Conservation (phyloP, 495 filamentous ascomycete species). For the Daldinia loculata region DNA sequence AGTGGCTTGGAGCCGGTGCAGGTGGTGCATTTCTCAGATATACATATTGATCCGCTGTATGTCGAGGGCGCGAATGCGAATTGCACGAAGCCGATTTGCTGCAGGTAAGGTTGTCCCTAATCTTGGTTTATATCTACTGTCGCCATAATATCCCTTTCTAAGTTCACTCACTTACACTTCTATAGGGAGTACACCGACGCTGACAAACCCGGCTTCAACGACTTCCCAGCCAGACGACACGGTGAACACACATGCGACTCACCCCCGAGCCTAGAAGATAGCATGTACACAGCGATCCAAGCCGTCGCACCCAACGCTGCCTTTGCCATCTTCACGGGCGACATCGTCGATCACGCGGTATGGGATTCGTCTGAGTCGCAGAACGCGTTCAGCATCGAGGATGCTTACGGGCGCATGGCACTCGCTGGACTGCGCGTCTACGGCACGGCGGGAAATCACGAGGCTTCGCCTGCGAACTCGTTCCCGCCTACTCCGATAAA, state of each 20-base stretch:
- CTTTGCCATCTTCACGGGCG: constrained; percentile 59
- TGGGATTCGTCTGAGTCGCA: constrained; percentile 52
- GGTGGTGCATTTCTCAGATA: constrained; percentile 65
- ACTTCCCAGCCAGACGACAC: constrained; percentile 55
- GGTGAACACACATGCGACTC: constrained; percentile 63
- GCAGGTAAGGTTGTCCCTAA: constrained; percentile 47
- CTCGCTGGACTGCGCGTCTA: constrained; percentile 55
- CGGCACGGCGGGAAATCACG: constrained; percentile 65
- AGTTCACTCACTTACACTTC: constrained; percentile 5
- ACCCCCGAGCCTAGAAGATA: constrained; percentile 59
- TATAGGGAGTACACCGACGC: constrained; percentile 50
- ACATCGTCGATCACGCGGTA: constrained; percentile 59
- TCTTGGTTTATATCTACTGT: background rate
- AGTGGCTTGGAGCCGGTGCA: constrained; percentile 41
- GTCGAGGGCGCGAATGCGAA: constrained; percentile 58
- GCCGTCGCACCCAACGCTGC: constrained; percentile 50
- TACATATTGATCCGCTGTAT: constrained; percentile 63
- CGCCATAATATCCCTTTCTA: too few relatives aligned
- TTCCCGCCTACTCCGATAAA: constrained; percentile 53
- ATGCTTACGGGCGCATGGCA: constrained; percentile 55
- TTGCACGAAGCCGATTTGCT: constrained; percentile 66
- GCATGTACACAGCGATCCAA: constrained; percentile 61
- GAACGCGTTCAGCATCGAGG: constrained; percentile 53
- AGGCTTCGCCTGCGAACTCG: constrained; percentile 60
- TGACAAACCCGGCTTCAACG: constrained; percentile 54